These are phyloP conservation scores for Ophiostoma sp. DNA, from an alignment of 2,329 filamentous ascomycete species.

Conservation along the genomic window DNA sequence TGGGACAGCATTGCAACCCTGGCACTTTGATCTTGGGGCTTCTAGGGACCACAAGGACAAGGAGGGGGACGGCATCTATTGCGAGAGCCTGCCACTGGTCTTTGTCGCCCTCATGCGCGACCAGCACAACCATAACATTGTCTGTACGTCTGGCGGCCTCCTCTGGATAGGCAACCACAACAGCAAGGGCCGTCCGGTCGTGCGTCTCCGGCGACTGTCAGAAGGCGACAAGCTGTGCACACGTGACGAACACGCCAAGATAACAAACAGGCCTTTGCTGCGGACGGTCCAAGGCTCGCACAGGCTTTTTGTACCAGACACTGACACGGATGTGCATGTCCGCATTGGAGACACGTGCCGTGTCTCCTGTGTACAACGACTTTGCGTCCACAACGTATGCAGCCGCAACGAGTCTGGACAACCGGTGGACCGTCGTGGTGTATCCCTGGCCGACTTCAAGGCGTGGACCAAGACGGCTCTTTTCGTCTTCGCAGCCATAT, in stretches of 20 bases:
- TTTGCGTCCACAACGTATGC: neutral
- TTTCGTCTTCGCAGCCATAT: too few species aligned
- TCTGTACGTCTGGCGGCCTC: neutral
- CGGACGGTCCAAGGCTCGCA: neutral
- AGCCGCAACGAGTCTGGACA: neutral
- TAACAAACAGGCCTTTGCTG: neutral
- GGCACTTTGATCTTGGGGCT: slow-evolving; percentile 1
- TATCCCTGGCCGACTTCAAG: neutral
- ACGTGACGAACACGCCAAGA: neutral
- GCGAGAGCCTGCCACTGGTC: neutral
- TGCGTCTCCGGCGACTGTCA: neutral
- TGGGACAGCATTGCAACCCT: neutral
- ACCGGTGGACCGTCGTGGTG: too few species aligned
- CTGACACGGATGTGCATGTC: neutral
- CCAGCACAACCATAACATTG: neutral
- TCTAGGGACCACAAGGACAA: neutral
- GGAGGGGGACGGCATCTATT: neutral
- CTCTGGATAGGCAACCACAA: slow-evolving; percentile 10
- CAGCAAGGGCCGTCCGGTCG: neutral
- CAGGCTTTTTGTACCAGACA: neutral
- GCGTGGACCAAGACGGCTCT: neutral
- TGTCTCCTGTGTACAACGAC: neutral
- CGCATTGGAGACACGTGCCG: neutral
- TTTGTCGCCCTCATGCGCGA: slow-evolving; percentile 1
- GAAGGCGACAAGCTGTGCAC: neutral